phyloP scores from a whole-genome alignment of 179 eudicot genomes.

The Spergularia azorica region DNA sequence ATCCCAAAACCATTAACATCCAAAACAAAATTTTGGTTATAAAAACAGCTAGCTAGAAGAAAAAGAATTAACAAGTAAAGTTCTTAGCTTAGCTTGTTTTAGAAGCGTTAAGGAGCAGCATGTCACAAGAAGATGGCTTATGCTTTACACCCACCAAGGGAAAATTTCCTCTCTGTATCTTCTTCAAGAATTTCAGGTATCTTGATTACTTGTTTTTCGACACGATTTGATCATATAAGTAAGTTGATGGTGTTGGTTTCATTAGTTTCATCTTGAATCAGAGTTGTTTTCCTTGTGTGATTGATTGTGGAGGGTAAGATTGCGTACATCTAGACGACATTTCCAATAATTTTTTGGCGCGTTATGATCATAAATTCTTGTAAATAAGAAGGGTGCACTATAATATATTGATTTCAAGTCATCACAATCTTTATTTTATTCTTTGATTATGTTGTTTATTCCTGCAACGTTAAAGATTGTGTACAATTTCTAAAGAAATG shows the following conservation, averaged over 20 bases:
- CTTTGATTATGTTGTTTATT: too few species aligned
- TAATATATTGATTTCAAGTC: too few species aligned
- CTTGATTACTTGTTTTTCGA: background rate
- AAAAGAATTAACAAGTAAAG: background rate
- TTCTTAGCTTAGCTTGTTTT: too few species aligned
- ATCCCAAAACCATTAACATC: slow-evolving; percentile 9
- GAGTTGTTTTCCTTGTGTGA: background rate
- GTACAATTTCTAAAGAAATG: too few species aligned
- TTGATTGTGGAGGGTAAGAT: background rate
- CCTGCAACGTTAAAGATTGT: too few species aligned
- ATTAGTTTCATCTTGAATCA: background rate
- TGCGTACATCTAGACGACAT: background rate
- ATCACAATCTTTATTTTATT: too few species aligned
- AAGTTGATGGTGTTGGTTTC: background rate
- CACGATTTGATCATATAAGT: background rate
- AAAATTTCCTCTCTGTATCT: slow-evolving; percentile 42
- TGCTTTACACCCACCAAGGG: slow-evolving; percentile 35
- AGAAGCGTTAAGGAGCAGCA: slow-evolving; percentile 14
- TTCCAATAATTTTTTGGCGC: background rate
- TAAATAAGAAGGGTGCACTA: too few species aligned
- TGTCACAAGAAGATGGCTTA: slow-evolving; percentile 46
- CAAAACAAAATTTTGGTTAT: too few species aligned
- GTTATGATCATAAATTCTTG: too few species aligned
- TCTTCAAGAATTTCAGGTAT: slow-evolving; percentile 56
- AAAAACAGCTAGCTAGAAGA: background rate